Base-by-base conservation (phyloP, 768 basidiomycete genomes). In the Tulasnella sp. region DNA sequence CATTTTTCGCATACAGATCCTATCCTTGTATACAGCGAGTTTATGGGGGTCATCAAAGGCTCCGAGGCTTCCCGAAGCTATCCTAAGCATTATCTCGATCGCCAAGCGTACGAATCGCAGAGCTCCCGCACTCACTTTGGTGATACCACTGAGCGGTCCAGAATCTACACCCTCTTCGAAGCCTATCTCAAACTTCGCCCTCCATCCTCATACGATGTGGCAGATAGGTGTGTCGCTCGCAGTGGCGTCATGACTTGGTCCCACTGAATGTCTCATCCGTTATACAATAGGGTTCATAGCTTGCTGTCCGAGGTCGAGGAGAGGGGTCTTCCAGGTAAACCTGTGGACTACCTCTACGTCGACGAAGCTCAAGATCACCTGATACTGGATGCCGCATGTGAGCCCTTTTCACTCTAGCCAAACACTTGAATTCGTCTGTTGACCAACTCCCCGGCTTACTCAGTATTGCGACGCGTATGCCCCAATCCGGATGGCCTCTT, bases 281-380 rank as follows among this genome's bases (percentile, higher is more conserved):
- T 38, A 19, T 54, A 22, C 25, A 12, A 2, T 39, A 74, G 73
- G 64, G 54, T 37, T 3, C 73, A 74, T 31, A 36, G 3, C 1
- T 31, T 74, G 17, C 14, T 74, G n/a, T 19, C 34, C 15, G 37
- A 38, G 15, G 49, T 58, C 29, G 29, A 64, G 14, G 37, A 58
- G 11, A 52, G 25, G 1, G 64, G 52, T 14, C 15, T 58, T 1
- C 42, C 39, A 15, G 64, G 64, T 3, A 67, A 67, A 2, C 34
- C 37, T 2, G n/a, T 91, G 7, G 87, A 91, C 78, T 88, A 84
- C 76, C 77, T 91, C 89, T 91, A 91, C 79, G 85, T 93, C 1
- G 91, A 93, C 58, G 91, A 93, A 81, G 88, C 87, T 0, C 91
- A 93, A 80, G 92, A 93, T 78, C 88, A 90, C 79, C 83, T 92